Conservation (phyloP, 139 green algal genomes). For the Coccomyxa sp. region DNA sequence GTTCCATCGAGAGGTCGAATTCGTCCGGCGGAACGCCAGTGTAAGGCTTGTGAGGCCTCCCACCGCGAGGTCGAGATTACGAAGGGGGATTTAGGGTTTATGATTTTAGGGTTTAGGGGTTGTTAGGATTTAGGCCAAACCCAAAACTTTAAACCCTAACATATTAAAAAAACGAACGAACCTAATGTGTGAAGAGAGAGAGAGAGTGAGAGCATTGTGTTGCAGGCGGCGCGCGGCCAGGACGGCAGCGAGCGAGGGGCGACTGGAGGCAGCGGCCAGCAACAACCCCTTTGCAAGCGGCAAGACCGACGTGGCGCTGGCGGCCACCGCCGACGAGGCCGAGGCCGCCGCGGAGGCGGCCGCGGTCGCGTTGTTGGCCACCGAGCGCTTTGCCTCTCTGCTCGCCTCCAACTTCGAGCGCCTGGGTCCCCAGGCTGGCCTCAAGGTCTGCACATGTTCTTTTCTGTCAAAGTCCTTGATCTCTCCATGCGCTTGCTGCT, state of each 20-base stretch:
- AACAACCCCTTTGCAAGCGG: constrained; percentile 6
- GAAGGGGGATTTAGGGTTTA: too few relatives aligned
- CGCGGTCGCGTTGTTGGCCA: constrained; percentile 3
- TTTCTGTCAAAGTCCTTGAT: neutral
- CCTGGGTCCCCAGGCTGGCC: constrained; percentile 1
- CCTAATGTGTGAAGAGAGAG: too few relatives aligned
- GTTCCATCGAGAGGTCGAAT: too few relatives aligned
- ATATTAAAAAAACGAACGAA: too few relatives aligned
- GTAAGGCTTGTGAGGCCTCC: too few relatives aligned
- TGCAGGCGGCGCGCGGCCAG: constrained; percentile 4
- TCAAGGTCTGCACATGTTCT: constrained; percentile 4
- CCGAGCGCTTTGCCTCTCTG: constrained; percentile 15
- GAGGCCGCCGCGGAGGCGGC: constrained; percentile 14
- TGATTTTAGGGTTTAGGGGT: too few relatives aligned
- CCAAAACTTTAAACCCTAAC: too few relatives aligned
- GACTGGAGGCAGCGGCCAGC: neutral
- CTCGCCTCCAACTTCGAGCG: constrained; percentile 8
- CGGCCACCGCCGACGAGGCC: constrained; percentile 5
- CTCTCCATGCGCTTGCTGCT: neutral
- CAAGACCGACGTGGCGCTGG: neutral
- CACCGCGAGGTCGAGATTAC: too few relatives aligned
- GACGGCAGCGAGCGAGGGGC: constrained; percentile 5
- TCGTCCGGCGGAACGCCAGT: too few relatives aligned
- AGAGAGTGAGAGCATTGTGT: neutral
- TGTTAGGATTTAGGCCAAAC: too few relatives aligned